Conservation (phyloP, 176 grass and related monocot species). For the Pontederia paniculata region DNA sequence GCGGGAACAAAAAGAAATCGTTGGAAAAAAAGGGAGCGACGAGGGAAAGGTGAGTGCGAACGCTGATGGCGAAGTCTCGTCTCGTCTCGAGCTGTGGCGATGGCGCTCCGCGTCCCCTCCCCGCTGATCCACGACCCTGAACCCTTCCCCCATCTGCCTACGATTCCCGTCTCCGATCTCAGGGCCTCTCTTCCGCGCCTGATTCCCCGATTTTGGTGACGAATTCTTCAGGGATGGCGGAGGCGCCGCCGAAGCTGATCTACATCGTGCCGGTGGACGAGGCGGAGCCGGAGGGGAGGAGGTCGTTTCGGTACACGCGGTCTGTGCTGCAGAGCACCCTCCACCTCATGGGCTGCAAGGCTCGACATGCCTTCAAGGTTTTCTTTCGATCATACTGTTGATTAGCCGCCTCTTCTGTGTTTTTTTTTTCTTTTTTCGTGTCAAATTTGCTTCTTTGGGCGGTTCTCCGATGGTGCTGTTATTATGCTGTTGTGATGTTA, state of each 20-base stretch:
- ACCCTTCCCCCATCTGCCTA: no score
- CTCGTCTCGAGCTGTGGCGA: no score
- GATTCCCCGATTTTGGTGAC: no score
- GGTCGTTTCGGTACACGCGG: slow-evolving; percentile 81
- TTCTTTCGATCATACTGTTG: slow-evolving; percentile 7
- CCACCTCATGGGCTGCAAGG: slow-evolving; percentile 92
- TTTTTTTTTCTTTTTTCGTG: background rate
- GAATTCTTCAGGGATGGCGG: slow-evolving; percentile 9
- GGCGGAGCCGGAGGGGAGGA: slow-evolving; percentile 2
- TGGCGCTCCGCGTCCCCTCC: background rate
- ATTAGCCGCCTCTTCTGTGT: background rate
- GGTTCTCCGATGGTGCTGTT: background rate
- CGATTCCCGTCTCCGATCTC: no score
- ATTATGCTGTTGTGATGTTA: background rate
- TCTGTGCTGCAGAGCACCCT: slow-evolving; percentile 74
- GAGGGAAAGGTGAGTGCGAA: no score
- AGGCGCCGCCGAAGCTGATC: slow-evolving; percentile 43
- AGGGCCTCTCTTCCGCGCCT: no score
- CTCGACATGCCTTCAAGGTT: slow-evolving; percentile 85
- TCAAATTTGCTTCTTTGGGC: background rate
- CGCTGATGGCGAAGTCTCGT: no score
- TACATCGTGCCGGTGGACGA: slow-evolving; percentile 81
- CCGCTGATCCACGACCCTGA: slow-evolving; percentile 24
- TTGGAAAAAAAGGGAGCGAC: no score
- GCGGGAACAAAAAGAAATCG: no score